These are phyloP conservation scores for Hyaloscypha finlandica DNA, from an alignment of 495 filamentous ascomycete genomes.

Conservation along the genomic window DNA sequence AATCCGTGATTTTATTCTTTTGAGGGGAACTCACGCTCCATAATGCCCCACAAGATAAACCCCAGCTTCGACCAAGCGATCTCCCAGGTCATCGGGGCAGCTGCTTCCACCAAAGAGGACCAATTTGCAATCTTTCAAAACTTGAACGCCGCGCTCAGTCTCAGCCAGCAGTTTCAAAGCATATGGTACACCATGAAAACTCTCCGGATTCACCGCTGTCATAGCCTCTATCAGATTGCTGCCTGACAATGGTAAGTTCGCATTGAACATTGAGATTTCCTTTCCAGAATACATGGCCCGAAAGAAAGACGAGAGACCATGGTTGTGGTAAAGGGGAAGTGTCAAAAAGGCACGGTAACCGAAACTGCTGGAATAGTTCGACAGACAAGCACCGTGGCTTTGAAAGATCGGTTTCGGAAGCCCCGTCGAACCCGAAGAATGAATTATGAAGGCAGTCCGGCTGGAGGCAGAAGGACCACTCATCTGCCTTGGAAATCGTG, in stretches of 20 bases:
- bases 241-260: slow-evolving; percentile 44
- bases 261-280: slow-evolving; percentile 46
- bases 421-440: slow-evolving; percentile 26
- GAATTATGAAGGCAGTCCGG: slow-evolving; percentile 39
- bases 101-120: slow-evolving; percentile 49
- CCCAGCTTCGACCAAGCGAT: slow-evolving; percentile 50
- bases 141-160: slow-evolving; percentile 47
- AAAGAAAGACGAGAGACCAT: slow-evolving; percentile 50
- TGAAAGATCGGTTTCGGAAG: slow-evolving; percentile 27
- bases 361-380: slow-evolving; percentile 42
- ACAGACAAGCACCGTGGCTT: slow-evolving; percentile 29
- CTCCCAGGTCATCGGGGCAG: slow-evolving; percentile 51
- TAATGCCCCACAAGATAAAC: slow-evolving; percentile 57
- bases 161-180: slow-evolving; percentile 49
- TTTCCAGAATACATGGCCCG: slow-evolving; percentile 42
- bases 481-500: slow-evolving; percentile 35
- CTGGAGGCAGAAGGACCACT: slow-evolving; percentile 39
- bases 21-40: slow-evolving; percentile 32
- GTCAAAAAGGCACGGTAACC: slow-evolving; percentile 17
- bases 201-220: slow-evolving; percentile 40
- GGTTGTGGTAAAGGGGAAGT: slow-evolving; percentile 38
- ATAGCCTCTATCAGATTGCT: slow-evolving; percentile 43
- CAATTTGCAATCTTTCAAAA: slow-evolving; percentile 44
- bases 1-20: background rate
- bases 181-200: slow-evolving; percentile 50